phyloP scores from a whole-genome alignment of 495 filamentous ascomycete genomes.

The Poronia punctata region DNA sequence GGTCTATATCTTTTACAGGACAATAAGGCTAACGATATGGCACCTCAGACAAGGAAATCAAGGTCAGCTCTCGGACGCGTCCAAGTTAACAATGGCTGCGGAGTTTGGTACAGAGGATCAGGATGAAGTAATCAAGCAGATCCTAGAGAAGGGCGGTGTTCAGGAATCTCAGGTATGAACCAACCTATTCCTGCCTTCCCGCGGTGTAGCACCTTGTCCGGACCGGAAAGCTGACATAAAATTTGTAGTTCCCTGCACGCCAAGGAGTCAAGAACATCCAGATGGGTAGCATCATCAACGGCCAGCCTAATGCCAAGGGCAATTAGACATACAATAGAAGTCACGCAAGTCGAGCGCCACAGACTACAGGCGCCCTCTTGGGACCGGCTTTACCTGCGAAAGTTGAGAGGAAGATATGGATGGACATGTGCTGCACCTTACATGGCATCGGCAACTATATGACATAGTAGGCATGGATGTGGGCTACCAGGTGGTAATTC shows the following conservation, averaged over 20 bases:
- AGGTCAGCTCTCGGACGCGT: slow-evolving; percentile 68
- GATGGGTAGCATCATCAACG: slow-evolving; percentile 19
- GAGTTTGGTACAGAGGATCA: slow-evolving; percentile 79
- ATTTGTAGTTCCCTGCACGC: slow-evolving; percentile 33
- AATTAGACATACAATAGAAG: background rate
- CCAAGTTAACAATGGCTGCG: slow-evolving; percentile 64
- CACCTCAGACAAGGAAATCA: slow-evolving; percentile 72
- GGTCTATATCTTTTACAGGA: too few species aligned
- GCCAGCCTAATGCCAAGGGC: slow-evolving; percentile 20
- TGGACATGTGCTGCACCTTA: too few species aligned
- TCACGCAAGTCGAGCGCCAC: too few species aligned
- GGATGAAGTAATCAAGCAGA: slow-evolving; percentile 71
- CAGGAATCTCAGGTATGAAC: slow-evolving; percentile 60
- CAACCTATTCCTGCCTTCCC: background rate
- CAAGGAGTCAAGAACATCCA: slow-evolving; percentile 38
- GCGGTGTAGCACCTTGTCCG: background rate
- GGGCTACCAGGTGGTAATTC: too few species aligned
- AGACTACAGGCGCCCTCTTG: too few species aligned
- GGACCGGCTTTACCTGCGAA: too few species aligned
- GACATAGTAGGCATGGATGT: too few species aligned
- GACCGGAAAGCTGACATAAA: background rate
- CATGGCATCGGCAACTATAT: too few species aligned
- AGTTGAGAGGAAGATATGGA: too few species aligned
- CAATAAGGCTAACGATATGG: slow-evolving; percentile 16
- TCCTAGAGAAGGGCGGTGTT: slow-evolving; percentile 66